Evolutionary conservation across 2,329 filamentous ascomycete species (phyloP).

Genomic region (Biscogniauxia sp.): DNA sequence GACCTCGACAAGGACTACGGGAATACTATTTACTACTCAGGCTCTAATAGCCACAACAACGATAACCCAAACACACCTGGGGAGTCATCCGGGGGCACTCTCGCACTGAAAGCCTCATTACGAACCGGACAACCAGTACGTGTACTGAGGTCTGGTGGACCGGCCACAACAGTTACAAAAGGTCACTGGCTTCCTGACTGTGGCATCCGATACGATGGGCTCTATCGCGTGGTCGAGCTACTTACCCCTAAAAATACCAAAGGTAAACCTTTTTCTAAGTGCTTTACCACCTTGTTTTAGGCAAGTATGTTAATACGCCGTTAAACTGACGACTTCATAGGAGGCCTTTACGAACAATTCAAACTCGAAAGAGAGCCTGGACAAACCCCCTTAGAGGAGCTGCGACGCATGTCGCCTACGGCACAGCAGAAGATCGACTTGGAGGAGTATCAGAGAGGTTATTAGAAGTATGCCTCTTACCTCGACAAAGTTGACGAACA

Average conservation of each 20-base stretch:
- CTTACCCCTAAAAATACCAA: conserved; percentile 17
- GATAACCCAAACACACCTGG: conserved; percentile 10
- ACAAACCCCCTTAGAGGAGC: conserved; percentile 17
- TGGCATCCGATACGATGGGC: conserved; percentile 30
- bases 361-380: conserved; percentile 16
- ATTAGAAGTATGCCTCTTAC: neutral
- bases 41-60: conserved; percentile 18
- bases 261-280: no score
- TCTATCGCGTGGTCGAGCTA: conserved; percentile 21
- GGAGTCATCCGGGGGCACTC: conserved; percentile 18
- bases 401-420: conserved; percentile 20
- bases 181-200: conserved; percentile 18
- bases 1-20: conserved; percentile 17
- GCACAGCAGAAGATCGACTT: conserved; percentile 14
- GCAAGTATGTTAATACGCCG: neutral
- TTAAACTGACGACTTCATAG: conserved; percentile 7
- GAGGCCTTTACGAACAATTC: conserved; percentile 30
- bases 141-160: conserved; percentile 27
- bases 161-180: neutral
- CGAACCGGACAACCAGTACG: conserved; percentile 18
- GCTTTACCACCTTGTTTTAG: neutral
- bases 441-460: conserved; percentile 3
- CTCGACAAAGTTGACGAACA: neutral
- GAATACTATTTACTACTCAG: conserved; percentile 16
- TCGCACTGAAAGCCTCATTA: conserved; percentile 22